Evolutionary conservation across 257 asterid species (phyloP).

Genomic region (Striga asiatica): DNA sequence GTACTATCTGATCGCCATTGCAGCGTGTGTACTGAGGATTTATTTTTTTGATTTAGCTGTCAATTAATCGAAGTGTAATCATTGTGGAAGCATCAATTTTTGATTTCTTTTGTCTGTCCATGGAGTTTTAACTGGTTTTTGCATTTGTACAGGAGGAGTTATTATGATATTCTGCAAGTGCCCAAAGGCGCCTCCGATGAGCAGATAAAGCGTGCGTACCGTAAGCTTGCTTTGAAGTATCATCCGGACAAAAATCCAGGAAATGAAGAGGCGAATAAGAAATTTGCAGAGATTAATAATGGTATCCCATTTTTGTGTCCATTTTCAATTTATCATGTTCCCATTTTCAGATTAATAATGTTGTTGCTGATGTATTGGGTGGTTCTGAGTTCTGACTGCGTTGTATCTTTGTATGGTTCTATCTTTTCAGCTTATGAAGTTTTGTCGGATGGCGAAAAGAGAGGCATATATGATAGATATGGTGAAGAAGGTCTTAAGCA

Average conservation of each 20-base stretch:
- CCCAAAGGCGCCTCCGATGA: slow-evolving; percentile 79
- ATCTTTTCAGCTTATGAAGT: slow-evolving; percentile 77
- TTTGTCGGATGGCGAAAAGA: slow-evolving; percentile 72
- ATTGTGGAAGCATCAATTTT: too few species aligned
- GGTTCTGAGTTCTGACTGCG: too few species aligned
- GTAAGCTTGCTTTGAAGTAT: slow-evolving; percentile 90
- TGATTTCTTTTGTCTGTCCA: background rate
- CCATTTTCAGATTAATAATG: background rate
- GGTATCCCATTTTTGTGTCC: slow-evolving; percentile 28
- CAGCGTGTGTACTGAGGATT: slow-evolving; percentile 51
- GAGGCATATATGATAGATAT: slow-evolving; percentile 66
- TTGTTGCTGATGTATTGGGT: slow-evolving; percentile 3
- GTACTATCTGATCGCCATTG: slow-evolving; percentile 43
- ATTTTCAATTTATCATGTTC: background rate
- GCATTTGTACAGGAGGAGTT: slow-evolving; percentile 53
- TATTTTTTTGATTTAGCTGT: background rate
- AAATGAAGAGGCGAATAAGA: slow-evolving; percentile 86
- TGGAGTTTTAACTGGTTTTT: slow-evolving; percentile 10
- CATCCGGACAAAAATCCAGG: slow-evolving; percentile 92
- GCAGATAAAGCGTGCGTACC: slow-evolving; percentile 81
- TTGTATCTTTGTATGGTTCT: slow-evolving; percentile 13
- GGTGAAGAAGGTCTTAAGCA: slow-evolving; percentile 94
- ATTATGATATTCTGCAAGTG: slow-evolving; percentile 72
- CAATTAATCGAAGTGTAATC: background rate
- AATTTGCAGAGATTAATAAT: slow-evolving; percentile 83